Percentiles rank a stretch among this genome's conserved stretches.
Conservation (phyloP, 2,329 filamentous ascomycete genomes). For the Penicillium sclerotigenum region DNA sequence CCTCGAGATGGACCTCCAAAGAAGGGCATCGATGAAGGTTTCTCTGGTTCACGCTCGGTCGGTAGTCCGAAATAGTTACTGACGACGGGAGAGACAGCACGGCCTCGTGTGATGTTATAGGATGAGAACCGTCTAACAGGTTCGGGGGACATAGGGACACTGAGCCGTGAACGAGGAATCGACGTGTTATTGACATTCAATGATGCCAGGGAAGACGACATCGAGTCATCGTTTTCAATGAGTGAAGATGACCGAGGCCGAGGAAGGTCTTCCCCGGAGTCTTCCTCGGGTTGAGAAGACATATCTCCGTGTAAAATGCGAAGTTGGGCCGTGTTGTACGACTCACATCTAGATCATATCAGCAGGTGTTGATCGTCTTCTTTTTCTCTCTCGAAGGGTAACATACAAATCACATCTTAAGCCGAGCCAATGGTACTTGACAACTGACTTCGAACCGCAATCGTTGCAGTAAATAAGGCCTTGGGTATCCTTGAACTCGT, state of each 20-base stretch:
- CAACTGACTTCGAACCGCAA: conserved; percentile 81
- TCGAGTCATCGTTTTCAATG: conserved; percentile 22
- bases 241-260: conserved; percentile 30
- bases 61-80: conserved; percentile 47
- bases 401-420: conserved; percentile 70
- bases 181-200: conserved; percentile 32
- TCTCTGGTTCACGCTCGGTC: conserved; percentile 31
- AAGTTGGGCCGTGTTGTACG: conserved; percentile 47
- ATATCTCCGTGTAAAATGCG: conserved; percentile 37
- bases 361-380: conserved; percentile 3
- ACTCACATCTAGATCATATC: conserved; percentile 40
- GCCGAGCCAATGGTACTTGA: conserved; percentile 90
- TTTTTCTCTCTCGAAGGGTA: not conserved
- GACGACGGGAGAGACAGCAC: conserved; percentile 43
- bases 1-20: conserved; percentile 23
- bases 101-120: conserved; percentile 38
- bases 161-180: conserved; percentile 23
- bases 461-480: conserved; percentile 92
- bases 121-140: conserved; percentile 28
- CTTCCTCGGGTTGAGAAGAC: conserved; percentile 25
- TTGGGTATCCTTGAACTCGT: conserved; percentile 72
- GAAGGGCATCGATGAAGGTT: conserved; percentile 29
- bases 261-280: conserved; percentile 17
- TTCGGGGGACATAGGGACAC: conserved; percentile 19
- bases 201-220: conserved; percentile 21